Evolutionary conservation across 495 filamentous ascomycete genomes (phyloP), one percentile per base, ranked within the genome.

Genomic region (Aspergillus hancockii): DNA sequence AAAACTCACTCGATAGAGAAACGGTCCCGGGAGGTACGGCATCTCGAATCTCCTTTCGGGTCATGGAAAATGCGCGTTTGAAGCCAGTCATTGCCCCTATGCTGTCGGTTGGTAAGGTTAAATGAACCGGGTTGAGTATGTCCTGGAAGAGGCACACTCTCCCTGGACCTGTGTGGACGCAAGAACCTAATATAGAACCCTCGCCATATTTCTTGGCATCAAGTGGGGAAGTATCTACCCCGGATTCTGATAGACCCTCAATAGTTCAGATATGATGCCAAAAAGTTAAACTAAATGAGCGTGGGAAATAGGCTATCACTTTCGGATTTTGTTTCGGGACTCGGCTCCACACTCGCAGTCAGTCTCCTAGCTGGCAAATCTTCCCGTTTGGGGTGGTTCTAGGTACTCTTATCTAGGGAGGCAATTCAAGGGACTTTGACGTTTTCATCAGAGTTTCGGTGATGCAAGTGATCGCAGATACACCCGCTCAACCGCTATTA

Each of bases 21-120:
- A 60, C 34, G 21, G 58, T 60, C 9, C 58, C 58, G 4, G 58
- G 58, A 8, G 58, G 58, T 8, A 50, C 22, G 4, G 58, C 58
- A 38, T 55, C 52, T 32, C 30, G 58, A 18, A 60, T 52, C 19
- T 55, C 43, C 43, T 60, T 45, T 18, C 21, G 18, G 9, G 52
- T 55, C 21, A 60, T 34, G 16, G 58, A 60, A 47, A 60, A 60
- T 22, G 58, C 58, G 12, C 54, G 46, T 6, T 36, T 31, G 34
- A 60, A 60, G 8, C 52, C 58, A 18, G 52, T 55, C 58, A 60
- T 60, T 9, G 31, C 55, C 4, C 34, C 34, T 36, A 36, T 5
- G 34, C 4, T 4, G 13, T 1, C 3, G 8, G 9, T 12, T 12
- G 34, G 34, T 36, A 10, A 4, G 34, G 34, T 36, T 36, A 2